phyloP scores from a whole-genome alignment of 192 early-diverging fungal genomes.

The Coemansia erecta region DNA sequence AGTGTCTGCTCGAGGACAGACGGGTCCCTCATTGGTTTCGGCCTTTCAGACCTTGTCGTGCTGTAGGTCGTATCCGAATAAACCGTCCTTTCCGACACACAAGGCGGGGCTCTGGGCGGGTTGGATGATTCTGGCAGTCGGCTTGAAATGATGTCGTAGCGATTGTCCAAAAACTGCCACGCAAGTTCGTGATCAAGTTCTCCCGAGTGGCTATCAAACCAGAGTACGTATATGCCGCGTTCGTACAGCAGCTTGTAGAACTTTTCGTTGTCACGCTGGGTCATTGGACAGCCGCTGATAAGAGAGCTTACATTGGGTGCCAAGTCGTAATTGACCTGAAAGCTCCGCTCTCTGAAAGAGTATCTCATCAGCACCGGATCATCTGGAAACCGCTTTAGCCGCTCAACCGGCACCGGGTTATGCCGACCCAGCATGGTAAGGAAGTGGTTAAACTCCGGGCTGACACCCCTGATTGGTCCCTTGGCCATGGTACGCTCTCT shows the following conservation, averaged over 20 bases:
- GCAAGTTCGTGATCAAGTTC: conserved; percentile 18
- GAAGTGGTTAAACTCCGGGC: conserved; percentile 33
- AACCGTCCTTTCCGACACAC: not conserved
- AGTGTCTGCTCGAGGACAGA: not conserved
- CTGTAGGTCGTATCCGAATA: not conserved
- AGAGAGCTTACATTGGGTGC: conserved; percentile 51
- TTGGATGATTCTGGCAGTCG: not conserved
- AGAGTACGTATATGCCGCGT: conserved; percentile 41
- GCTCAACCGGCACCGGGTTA: conserved; percentile 8
- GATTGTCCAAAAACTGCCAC: conserved; percentile 35
- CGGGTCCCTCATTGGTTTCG: not conserved
- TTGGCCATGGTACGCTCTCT: conserved; percentile 26
- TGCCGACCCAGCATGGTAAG: conserved; percentile 19
- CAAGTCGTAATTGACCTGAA: conserved; percentile 40
- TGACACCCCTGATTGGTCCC: conserved; percentile 34
- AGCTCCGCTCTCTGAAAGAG: conserved; percentile 26
- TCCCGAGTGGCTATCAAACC: conserved; percentile 40
- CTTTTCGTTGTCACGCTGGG: conserved; percentile 17
- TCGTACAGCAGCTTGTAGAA: conserved; percentile 30
- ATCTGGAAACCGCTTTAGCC: conserved; percentile 23
- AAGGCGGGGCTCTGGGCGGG: not conserved
- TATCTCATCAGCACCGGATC: conserved; percentile 25
- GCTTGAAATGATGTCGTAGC: not conserved
- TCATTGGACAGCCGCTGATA: conserved; percentile 28
- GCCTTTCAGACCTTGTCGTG: not conserved